These are phyloP conservation scores for Gnaphalium uliginosum DNA, from an alignment of 129 eudicot genomes.

Conservation along the genomic window DNA sequence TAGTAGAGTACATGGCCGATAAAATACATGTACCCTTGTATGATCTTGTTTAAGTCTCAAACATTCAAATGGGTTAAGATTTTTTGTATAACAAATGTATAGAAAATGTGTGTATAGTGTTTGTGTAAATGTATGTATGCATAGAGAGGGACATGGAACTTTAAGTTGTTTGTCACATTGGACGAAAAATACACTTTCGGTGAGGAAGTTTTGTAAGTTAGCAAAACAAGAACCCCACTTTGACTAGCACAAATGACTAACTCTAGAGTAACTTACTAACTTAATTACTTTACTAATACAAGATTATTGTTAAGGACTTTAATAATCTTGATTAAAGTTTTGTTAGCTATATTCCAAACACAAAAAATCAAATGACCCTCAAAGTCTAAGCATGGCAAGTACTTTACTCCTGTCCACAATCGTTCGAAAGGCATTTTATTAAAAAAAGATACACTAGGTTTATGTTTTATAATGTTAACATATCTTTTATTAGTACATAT, in stretches of 20 bases:
- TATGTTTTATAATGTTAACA: too few species aligned
- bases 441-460: background rate
- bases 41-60: background rate
- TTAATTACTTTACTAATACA: background rate
- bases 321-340: background rate
- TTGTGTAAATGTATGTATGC: background rate
- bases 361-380: background rate
- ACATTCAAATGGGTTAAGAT: background rate
- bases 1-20: too few species aligned
- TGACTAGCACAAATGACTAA: slow-evolving; percentile 1
- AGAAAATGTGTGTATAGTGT: background rate
- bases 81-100: background rate
- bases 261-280: slow-evolving; percentile 4
- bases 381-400: slow-evolving; percentile 7
- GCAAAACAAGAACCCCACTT: slow-evolving; percentile 23
- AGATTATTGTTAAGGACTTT: background rate
- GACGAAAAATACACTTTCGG: slow-evolving; percentile 36
- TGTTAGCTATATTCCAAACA: background rate
- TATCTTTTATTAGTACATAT: too few species aligned
- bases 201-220: slow-evolving; percentile 32
- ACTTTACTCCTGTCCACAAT: slow-evolving; percentile 21
- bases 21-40: too few species aligned
- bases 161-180: slow-evolving; percentile 23
- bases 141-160: slow-evolving; percentile 23
- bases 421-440: background rate